Base-by-base conservation (phyloP, 2,329 filamentous ascomycete genomes). In the Shiraia bambusicola region DNA sequence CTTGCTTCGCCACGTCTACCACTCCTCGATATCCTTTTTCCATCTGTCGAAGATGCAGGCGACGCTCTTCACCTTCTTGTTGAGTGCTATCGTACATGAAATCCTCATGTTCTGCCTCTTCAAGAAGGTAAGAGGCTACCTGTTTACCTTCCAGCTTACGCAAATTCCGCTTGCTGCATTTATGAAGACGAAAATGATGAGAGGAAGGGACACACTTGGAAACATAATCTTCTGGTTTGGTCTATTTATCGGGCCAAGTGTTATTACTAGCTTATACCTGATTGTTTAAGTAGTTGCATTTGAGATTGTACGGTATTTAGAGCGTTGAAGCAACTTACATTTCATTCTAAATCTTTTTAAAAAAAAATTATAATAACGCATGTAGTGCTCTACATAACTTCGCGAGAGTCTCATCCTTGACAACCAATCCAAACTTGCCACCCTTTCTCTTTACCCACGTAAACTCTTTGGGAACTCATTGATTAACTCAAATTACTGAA, bases 81-180 rank as follows among this genome's bases (percentile, higher is more conserved):
- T 90, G 13, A 84, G 80, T 6, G 84, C 86, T 0, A 77, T 83
- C 49, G 76, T 87, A 14, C 86, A 90, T 58, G 87, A 91, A 65
- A 71, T 90, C 32, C 78, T 89, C 58, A 90, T 90, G 87, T 86
- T 84, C 73, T 87, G 86, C 52, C 74, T 91, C 25, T 91, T 91
- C 66, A 85, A 84, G 66, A 89, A 88, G 67, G 74, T 90, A 8
- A 73, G 86, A 28, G 86, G 86, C 0, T 90, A 90, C 56, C 68
- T 90, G 32, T 77, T 90, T 15, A 70, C 81, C n/a, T 67, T 87
- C 57, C 87, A 91, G 64, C 82, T 92, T 79, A 76, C 76, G 49
- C 87, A 92, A 67, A 66, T 91, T 31, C 87, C 87, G 25, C 69
- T 91, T 11, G 84, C 87, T 3, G 75, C 74, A 24, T 61, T 91